Conservation (phyloP, 108 stramenopile species). For the Cyclostephanos tholiformis region DNA sequence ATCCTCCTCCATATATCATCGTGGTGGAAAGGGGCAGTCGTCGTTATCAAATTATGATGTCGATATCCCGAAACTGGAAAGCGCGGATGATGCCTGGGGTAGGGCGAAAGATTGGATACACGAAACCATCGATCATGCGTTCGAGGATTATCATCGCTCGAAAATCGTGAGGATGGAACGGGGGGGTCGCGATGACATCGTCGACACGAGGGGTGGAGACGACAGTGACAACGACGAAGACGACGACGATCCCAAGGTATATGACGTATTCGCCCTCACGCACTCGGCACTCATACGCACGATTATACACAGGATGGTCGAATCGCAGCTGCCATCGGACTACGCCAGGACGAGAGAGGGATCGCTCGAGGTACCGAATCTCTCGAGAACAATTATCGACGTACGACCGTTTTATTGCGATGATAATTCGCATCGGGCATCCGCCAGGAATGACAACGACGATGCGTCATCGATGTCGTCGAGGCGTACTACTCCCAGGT, state of each 20-base stretch:
- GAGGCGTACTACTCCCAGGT: background rate
- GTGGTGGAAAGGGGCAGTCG: background rate
- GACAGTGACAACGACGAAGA: background rate
- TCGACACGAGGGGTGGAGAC: background rate
- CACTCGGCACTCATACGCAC: constrained; percentile 62
- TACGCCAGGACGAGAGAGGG: constrained; percentile 38
- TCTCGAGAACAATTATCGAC: constrained; percentile 44
- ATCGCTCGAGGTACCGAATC: constrained; percentile 41
- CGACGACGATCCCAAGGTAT: constrained; percentile 19
- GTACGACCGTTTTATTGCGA: constrained; percentile 16
- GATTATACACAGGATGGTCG: constrained; percentile 50
- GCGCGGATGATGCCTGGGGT: constrained; percentile 52
- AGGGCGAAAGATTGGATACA: constrained; percentile 52
- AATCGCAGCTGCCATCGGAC: constrained; percentile 29
- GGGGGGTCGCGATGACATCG: constrained; percentile 1
- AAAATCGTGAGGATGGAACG: background rate
- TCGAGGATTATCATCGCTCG: constrained; percentile 26
- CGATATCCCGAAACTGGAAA: constrained; percentile 51
- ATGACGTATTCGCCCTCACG: constrained; percentile 56
- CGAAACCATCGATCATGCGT: constrained; percentile 44
- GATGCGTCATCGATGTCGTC: background rate
- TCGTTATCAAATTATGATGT: constrained; percentile 4
- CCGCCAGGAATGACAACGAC: background rate
- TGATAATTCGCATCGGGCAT: background rate
- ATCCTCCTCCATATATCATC: background rate